These are phyloP conservation scores for Chamaecrista fasciculata DNA, from an alignment of 306 rosid genomes.

Conservation along the genomic window DNA sequence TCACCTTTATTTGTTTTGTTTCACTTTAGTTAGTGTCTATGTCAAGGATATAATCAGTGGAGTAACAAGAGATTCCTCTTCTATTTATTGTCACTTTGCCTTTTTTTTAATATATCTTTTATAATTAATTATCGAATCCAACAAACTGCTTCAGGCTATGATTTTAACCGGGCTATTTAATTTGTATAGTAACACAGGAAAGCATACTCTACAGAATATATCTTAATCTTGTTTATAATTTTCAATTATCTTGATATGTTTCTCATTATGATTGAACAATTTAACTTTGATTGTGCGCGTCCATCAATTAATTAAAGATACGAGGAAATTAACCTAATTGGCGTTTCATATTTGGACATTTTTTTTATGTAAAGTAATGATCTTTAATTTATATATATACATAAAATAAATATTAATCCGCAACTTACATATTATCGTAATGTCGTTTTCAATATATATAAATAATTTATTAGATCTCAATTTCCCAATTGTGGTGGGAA, in stretches of 20 bases:
- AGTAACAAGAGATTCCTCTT: neutral
- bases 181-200: too few species aligned
- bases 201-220: neutral
- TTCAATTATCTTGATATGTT: neutral
- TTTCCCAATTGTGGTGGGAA: too few species aligned
- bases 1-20: conserved; percentile 8
- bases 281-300: neutral
- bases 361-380: too few species aligned
- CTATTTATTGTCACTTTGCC: neutral
- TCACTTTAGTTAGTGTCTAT: conserved; percentile 23
- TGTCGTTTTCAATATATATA: too few species aligned
- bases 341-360: neutral
- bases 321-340: neutral
- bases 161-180: too few species aligned
- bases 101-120: neutral
- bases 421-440: too few species aligned
- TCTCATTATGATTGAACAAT: neutral
- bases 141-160: too few species aligned
- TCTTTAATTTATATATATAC: too few species aligned
- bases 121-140: neutral
- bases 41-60: neutral
- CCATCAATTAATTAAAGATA: neutral
- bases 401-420: too few species aligned
- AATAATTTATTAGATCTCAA: too few species aligned
- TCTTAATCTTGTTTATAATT: too few species aligned